These are phyloP conservation scores for Phaeoacremonium minimum DNA, from an alignment of 2,329 filamentous ascomycete genomes.

Conservation along the genomic window DNA sequence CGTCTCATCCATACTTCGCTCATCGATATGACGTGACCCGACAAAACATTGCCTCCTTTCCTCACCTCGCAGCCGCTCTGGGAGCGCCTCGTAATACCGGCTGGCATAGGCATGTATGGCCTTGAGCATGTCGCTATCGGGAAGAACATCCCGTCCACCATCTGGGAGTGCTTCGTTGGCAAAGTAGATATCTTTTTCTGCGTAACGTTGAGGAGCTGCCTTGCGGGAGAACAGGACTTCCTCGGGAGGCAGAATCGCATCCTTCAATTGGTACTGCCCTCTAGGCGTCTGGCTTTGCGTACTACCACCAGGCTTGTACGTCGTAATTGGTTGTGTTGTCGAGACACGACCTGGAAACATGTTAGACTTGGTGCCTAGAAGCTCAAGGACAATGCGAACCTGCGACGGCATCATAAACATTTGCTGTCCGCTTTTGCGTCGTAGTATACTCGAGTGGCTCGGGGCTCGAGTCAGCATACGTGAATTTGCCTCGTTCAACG, in stretches of 20 bases:
- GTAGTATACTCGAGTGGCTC: slow-evolving; percentile 16
- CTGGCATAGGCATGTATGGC: slow-evolving; percentile 65
- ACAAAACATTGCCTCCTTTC: slow-evolving; percentile 8
- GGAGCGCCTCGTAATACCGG: slow-evolving; percentile 54
- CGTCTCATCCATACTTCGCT: slow-evolving; percentile 71
- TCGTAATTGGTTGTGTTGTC: slow-evolving; percentile 20
- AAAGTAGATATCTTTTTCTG: slow-evolving; percentile 69
- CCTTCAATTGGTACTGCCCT: slow-evolving; percentile 19
- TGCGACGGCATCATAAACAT: slow-evolving; percentile 69
- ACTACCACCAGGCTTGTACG: slow-evolving; percentile 9
- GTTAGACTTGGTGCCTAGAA: not conserved
- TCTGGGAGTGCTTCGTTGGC: slow-evolving; percentile 54
- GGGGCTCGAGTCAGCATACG: slow-evolving; percentile 10
- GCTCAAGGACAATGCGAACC: slow-evolving; percentile 36
- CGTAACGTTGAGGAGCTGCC: slow-evolving; percentile 62
- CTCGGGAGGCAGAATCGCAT: slow-evolving; percentile 55
- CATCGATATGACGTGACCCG: slow-evolving; percentile 32
- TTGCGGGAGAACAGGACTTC: slow-evolving; percentile 65
- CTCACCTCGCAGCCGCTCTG: slow-evolving; percentile 4
- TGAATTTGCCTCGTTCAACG: slow-evolving; percentile 11
- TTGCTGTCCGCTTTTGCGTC: slow-evolving; percentile 36
- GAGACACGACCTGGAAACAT: slow-evolving; percentile 26
- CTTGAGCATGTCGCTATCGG: slow-evolving; percentile 66
- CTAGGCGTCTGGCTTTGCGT: slow-evolving; percentile 7
- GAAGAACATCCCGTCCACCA: slow-evolving; percentile 46